A percentile compares a stretch with the other conserved stretches of the same genome.
Evolutionary conservation across 2,329 filamentous ascomycete genomes (phyloP).

Genomic region (Xylaria sp.): DNA sequence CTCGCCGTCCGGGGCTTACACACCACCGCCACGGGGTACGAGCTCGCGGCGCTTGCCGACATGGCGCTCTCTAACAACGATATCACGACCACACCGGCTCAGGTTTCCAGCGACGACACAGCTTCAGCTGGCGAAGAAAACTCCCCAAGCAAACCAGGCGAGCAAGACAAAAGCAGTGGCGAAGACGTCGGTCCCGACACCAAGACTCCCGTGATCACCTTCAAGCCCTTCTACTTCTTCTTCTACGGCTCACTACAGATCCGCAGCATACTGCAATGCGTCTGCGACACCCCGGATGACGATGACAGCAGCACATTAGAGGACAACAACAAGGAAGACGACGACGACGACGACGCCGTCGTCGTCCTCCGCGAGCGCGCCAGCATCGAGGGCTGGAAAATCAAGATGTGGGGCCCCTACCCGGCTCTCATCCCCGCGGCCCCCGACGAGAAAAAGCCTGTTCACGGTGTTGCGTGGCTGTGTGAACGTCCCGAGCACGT

Average conservation of each 20-base stretch:
- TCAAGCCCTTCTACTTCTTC: conserved; percentile 46
- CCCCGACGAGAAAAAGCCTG: conserved; percentile 14
- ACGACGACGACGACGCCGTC: background rate
- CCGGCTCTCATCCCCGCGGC: conserved; percentile 38
- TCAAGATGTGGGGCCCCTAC: conserved; percentile 36
- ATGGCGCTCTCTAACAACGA: background rate
- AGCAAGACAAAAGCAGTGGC: no score
- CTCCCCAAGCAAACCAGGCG: background rate
- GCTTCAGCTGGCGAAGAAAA: background rate
- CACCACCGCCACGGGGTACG: conserved; percentile 26
- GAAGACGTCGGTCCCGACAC: background rate
- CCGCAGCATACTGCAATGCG: conserved; percentile 4
- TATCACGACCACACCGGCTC: background rate
- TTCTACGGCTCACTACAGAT: conserved; percentile 45
- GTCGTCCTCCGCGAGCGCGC: conserved; percentile 17
- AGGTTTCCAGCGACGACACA: background rate
- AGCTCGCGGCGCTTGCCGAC: conserved; percentile 25
- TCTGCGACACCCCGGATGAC: conserved; percentile 14
- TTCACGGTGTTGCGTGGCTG: conserved; percentile 39
- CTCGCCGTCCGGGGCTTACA: conserved; percentile 35
- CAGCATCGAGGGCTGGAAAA: conserved; percentile 38
- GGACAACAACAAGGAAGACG: background rate
- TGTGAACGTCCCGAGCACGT: conserved; percentile 38
- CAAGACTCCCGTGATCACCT: conserved; percentile 14
- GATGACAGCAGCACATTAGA: background rate